These are phyloP conservation scores for Ustilago nuda DNA, from an alignment of 1,284 basidiomycete genomes.

Conservation along the genomic window DNA sequence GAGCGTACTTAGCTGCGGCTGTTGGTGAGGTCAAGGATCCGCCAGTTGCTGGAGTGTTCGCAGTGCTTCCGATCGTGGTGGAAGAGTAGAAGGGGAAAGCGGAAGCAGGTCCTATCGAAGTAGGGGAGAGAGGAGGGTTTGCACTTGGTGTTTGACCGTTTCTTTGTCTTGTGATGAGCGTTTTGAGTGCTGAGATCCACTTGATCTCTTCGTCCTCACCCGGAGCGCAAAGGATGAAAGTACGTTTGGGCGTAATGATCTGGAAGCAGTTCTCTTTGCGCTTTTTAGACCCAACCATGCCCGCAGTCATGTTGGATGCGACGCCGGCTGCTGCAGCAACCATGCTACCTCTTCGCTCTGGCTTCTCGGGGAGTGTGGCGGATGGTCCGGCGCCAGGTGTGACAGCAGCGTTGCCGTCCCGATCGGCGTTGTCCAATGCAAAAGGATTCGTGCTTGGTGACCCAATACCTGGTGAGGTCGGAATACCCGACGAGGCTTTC, in stretches of 20 bases:
- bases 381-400: conserved; percentile 15
- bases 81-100: conserved; percentile 33
- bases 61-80: not conserved
- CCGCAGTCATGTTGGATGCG: conserved; percentile 46
- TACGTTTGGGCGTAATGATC: conserved; percentile 93
- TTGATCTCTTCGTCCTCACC: conserved; percentile 98
- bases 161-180: conserved; percentile 76
- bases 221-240: conserved; percentile 89
- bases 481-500: conserved; percentile 52
- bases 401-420: conserved; percentile 17
- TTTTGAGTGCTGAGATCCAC: conserved; percentile 93
- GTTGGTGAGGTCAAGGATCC: conserved; percentile 13
- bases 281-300: conserved; percentile 51
- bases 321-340: conserved; percentile 50
- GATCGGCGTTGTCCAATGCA: conserved; percentile 20
- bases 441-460: conserved; percentile 45
- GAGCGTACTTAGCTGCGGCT: conserved; percentile 9
- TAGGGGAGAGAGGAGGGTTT: conserved; percentile 35
- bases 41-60: not conserved
- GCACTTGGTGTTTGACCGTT: conserved; percentile 35
- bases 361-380: conserved; percentile 20
- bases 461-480: conserved; percentile 42
- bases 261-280: conserved; percentile 81
- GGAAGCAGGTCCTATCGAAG: conserved; percentile 6
- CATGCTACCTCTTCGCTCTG: conserved; percentile 44